phyloP scores from a whole-genome alignment of 169 alveolate species.

The Neospora caninum region DNA sequence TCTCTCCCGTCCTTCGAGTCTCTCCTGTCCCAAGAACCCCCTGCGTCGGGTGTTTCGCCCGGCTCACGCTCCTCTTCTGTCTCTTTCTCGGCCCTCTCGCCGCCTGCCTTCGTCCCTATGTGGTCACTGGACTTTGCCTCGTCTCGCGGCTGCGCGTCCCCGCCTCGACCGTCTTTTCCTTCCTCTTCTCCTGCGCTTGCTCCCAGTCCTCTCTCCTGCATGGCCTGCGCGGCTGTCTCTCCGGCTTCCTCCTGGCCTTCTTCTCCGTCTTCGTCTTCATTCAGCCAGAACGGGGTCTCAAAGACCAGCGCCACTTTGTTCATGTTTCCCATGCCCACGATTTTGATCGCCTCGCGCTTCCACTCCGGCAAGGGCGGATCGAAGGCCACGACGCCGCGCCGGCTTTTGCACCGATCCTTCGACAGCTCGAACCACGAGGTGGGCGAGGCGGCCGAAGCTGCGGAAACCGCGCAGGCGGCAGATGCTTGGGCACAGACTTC shows the following conservation, averaged over 20 bases:
- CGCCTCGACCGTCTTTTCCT: constrained; percentile 32
- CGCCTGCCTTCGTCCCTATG: neutral
- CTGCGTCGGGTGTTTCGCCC: neutral
- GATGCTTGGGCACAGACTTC: too few species aligned
- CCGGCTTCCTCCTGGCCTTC: neutral
- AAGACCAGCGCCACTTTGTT: constrained; percentile 36
- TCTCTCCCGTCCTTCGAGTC: too few species aligned
- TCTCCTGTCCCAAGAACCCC: too few species aligned
- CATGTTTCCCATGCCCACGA: constrained; percentile 55
- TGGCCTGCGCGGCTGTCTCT: neutral
- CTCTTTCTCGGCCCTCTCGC: neutral
- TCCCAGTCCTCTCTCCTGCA: neutral
- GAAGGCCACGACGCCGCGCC: constrained; percentile 37
- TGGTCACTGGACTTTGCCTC: neutral
- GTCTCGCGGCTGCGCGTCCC: neutral
- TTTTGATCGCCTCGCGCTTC: constrained; percentile 22
- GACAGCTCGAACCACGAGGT: neutral
- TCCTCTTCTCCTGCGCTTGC: neutral
- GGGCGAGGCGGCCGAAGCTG: neutral
- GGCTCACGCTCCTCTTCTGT: neutral
- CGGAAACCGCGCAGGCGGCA: too few species aligned
- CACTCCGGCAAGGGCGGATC: constrained; percentile 46
- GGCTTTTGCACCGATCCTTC: neutral
- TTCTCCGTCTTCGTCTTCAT: neutral
- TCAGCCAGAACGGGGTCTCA: constrained; percentile 38